Evolutionary conservation across 2,329 filamentous ascomycete genomes (phyloP).

Genomic region (Sclerotinia glacialis): DNA sequence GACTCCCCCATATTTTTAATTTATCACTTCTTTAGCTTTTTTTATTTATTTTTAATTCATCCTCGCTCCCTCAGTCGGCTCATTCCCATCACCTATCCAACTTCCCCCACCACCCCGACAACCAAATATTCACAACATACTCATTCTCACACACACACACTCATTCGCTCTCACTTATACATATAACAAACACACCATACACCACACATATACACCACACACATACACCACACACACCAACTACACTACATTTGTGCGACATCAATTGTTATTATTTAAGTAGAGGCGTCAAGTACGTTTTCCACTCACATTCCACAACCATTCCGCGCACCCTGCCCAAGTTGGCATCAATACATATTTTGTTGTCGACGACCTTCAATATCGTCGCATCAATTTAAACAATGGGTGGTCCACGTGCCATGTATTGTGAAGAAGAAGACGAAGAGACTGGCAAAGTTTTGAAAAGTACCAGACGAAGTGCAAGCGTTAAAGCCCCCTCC

Average conservation of each 20-base stretch:
- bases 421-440: constrained; percentile 35
- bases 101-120: constrained; percentile 15
- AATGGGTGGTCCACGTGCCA: constrained; percentile 30
- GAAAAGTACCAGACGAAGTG: constrained; percentile 31
- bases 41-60: constrained; percentile 1
- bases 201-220: neutral
- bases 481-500: constrained; percentile 25
- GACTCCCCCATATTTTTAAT: constrained; percentile 13
- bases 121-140: constrained; percentile 8
- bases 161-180: no score
- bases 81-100: constrained; percentile 11
- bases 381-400: constrained; percentile 18
- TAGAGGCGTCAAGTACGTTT: constrained; percentile 13
- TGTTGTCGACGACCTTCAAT: constrained; percentile 18
- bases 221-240: neutral
- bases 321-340: neutral
- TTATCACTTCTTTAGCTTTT: neutral
- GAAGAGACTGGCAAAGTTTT: constrained; percentile 30
- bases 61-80: neutral
- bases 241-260: constrained; percentile 12
- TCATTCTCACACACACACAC: neutral
- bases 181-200: neutral
- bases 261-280: constrained; percentile 20
- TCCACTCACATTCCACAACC: neutral
- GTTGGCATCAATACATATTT: neutral